Base-by-base conservation (phyloP, 345 rosid species). In the Litchi chinensis region DNA sequence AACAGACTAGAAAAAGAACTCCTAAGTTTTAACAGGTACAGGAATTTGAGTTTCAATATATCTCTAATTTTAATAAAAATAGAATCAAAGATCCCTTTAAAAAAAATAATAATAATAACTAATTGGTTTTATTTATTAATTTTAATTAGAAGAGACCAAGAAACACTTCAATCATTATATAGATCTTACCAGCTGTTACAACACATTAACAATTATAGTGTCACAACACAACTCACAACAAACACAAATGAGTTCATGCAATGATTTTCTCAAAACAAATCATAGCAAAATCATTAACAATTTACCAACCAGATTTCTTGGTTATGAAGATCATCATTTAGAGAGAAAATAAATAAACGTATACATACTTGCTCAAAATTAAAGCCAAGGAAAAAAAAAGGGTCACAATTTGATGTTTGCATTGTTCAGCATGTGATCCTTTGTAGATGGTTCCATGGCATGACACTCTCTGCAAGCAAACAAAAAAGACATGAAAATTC, bases 401-500 rank as follows among this genome's bases (percentile, higher is more conserved):
- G 26, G 11, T 60, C 60, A 71, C 28, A 6, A 5, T 24, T 76
- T 60, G 37, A 67, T 57, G 39, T 32, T 64, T 70, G 18, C 46
- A 21, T 60, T 57, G 19, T 66, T 57, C 60, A 66, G 37, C 22
- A 69, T 16, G 24, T 82, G 82, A 68, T 82, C 86, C 69, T 82
- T 73, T 70, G 76, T 76, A 19, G 90, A 76, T 75, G 95, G 85
- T 79, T 93, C 98, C 95, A 94, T 91, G 71, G 98, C 92, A 80
- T 94, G 98, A 65, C 96, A 94, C 68, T 87, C 88, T 78, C 88
- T 84, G 76, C 97, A 94, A 69, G 88, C 89, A 81, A 86, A 81
- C 78, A 90, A 75, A 76, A 93, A 83, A 10, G 84, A 83, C 74
- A 84, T 82, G 59, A 94, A 75, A 71, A 94, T 52, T 76, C 81